phyloP scores from a whole-genome alignment of 345 rosid genomes.

The Salix dunnii region DNA sequence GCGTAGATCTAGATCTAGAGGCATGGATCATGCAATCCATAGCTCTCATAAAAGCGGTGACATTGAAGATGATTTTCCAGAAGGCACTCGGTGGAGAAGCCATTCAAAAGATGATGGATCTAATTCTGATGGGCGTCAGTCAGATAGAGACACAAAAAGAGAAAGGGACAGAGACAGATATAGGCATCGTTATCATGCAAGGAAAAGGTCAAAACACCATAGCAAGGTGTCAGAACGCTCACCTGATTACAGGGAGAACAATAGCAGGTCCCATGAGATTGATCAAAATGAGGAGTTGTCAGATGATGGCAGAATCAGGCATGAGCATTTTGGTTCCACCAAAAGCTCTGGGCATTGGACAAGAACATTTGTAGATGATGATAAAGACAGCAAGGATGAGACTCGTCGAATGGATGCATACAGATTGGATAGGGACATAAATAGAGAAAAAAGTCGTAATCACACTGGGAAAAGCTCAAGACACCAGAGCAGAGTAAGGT shows the following conservation, averaged over 20 bases:
- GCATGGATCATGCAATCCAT: constrained; percentile 18
- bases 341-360: constrained; percentile 11
- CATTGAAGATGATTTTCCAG: constrained; percentile 17
- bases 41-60: constrained; percentile 30
- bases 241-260: constrained; percentile 17
- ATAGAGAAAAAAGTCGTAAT: constrained; percentile 15
- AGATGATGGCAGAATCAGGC: constrained; percentile 20
- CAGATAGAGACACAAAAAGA: constrained; percentile 21
- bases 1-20: constrained; percentile 50
- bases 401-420: constrained; percentile 19
- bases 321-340: constrained; percentile 2
- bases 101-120: constrained; percentile 21
- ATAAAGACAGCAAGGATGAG: neutral
- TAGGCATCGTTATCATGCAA: constrained; percentile 1
- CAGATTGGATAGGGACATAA: constrained; percentile 13
- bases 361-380: constrained; percentile 1
- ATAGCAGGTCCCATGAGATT: constrained; percentile 21
- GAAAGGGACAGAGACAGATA: constrained; percentile 19
- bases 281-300: constrained; percentile 26
- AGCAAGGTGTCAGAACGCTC: constrained; percentile 30
- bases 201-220: constrained; percentile 18
- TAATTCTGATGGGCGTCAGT: constrained; percentile 34
- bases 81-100: constrained; percentile 21
- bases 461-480: constrained; percentile 23
- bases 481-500: constrained; percentile 16